Percentiles rank a stretch among this genome's conserved stretches.
Evolutionary conservation across 331 rosid species (phyloP).

Genomic region (Acacia concinna): DNA sequence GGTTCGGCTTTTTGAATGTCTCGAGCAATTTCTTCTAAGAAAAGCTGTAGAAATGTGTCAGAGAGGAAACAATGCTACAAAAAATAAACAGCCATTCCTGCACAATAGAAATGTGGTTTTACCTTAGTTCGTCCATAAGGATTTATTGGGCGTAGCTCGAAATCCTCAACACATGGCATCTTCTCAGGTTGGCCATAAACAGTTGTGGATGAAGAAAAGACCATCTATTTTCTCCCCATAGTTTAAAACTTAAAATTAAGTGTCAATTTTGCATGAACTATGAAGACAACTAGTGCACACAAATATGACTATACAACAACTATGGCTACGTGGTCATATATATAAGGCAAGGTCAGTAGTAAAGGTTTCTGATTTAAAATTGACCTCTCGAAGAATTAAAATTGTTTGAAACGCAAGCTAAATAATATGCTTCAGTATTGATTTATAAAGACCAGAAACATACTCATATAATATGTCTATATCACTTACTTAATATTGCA

Average conservation of each 20-base stretch:
- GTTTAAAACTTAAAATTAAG: neutral
- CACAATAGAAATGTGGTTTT: neutral
- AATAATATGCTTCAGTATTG: neutral
- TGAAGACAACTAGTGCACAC: neutral
- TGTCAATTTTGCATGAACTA: neutral
- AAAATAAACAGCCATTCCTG: neutral
- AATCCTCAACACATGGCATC: slow-evolving; percentile 65
- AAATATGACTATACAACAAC: neutral
- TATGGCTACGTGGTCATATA: neutral
- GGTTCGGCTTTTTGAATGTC: slow-evolving; percentile 67
- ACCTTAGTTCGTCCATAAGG: slow-evolving; percentile 75
- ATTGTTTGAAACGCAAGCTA: neutral
- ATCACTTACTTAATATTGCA: neutral
- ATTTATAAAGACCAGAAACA: neutral
- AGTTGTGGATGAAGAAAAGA: slow-evolving; percentile 71
- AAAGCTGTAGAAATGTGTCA: slow-evolving; percentile 42
- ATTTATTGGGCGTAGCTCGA: slow-evolving; percentile 48
- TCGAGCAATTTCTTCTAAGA: slow-evolving; percentile 65
- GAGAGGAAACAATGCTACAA: slow-evolving; percentile 5
- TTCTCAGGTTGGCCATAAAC: slow-evolving; percentile 72
- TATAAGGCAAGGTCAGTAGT: neutral
- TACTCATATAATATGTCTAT: neutral
- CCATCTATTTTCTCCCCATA: slow-evolving; percentile 45
- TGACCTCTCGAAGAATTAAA: neutral
- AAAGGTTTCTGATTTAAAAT: neutral